Conservation (phyloP, 176 grass and related monocot species). For the Guadua angustifolia region DNA sequence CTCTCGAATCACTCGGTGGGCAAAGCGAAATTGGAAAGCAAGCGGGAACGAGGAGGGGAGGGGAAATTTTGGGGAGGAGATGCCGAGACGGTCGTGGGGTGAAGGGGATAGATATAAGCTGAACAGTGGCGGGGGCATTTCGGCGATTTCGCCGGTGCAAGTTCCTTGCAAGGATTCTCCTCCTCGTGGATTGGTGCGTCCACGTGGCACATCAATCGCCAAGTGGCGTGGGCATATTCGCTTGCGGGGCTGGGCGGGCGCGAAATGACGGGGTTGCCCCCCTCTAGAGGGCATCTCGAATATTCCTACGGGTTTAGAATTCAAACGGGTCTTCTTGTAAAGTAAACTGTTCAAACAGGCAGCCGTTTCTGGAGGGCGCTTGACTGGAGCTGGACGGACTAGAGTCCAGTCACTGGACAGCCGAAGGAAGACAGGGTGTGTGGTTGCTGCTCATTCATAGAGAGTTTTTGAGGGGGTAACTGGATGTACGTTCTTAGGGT, state of each 20-base stretch:
- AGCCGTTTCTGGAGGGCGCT: too few relatives aligned
- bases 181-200: not conserved
- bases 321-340: too few relatives aligned
- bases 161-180: slow-evolving; percentile 26
- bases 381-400: too few relatives aligned
- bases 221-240: slow-evolving; percentile 35
- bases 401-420: too few relatives aligned
- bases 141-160: not conserved
- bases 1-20: not conserved
- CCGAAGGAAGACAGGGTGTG: too few relatives aligned
- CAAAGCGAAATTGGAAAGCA: slow-evolving; percentile 25
- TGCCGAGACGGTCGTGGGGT: too few relatives aligned
- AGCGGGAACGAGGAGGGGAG: slow-evolving; percentile 31
- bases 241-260: not conserved
- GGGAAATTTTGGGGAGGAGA: not conserved
- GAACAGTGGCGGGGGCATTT: not conserved
- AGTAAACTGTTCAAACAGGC: too few relatives aligned
- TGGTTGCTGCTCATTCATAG: too few relatives aligned
- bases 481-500: too few relatives aligned
- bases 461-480: too few relatives aligned
- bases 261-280: not conserved
- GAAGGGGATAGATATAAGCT: not conserved
- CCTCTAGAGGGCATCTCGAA: not conserved
- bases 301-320: too few relatives aligned
- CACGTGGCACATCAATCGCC: not conserved